Evolutionary conservation across 2,329 filamentous ascomycete genomes (phyloP).

Genomic region (Alternaria rosae): DNA sequence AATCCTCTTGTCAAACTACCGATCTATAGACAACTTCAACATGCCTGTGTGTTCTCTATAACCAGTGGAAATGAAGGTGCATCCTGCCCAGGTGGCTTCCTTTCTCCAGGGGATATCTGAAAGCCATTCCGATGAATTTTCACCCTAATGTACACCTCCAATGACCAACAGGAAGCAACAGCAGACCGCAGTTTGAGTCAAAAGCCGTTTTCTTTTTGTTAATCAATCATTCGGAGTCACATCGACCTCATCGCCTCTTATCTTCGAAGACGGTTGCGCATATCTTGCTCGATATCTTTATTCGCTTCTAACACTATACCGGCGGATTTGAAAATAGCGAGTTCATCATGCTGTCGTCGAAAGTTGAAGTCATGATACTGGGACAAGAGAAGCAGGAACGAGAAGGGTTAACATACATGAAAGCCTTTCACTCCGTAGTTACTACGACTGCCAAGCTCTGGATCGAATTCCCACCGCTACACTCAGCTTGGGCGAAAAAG

Average conservation of each 20-base stretch:
- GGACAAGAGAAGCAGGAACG: background rate
- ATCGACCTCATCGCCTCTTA: background rate
- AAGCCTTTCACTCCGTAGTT: background rate
- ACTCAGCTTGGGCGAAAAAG: background rate
- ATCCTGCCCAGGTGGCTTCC: background rate
- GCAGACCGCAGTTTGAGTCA: background rate
- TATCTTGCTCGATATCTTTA: background rate
- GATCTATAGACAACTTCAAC: background rate
- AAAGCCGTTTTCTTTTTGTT: background rate
- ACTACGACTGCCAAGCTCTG: background rate
- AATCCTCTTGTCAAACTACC: background rate
- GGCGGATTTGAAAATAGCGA: background rate
- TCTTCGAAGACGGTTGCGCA: background rate
- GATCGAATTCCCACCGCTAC: background rate
- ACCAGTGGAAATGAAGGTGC: background rate
- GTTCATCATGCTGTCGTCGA: background rate
- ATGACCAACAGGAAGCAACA: background rate
- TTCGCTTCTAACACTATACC: background rate
- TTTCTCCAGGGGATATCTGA: background rate
- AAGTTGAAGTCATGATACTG: background rate
- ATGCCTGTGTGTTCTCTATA: background rate
- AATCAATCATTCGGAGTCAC: background rate
- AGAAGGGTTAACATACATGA: background rate
- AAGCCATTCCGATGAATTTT: background rate
- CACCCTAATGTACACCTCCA: background rate